Conservation (phyloP, 441 rosid genomes). For the Erodium trifolium region DNA sequence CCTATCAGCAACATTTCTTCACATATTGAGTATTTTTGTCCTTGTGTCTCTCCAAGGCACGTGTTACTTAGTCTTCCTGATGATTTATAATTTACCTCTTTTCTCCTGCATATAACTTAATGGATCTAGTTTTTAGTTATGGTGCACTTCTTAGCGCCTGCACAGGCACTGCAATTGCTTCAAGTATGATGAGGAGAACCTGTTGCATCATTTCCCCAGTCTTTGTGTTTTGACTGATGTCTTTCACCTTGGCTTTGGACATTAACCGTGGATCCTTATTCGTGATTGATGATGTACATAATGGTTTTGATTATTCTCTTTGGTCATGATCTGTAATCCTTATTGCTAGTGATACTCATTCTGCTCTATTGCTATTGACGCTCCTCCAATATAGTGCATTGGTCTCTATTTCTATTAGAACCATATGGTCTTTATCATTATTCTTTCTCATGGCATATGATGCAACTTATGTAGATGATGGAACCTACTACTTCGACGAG, state of each 20-base stretch:
- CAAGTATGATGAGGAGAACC: constrained; percentile 2
- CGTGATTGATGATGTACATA: neutral
- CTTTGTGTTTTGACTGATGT: neutral
- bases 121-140: neutral
- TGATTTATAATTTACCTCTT: neutral
- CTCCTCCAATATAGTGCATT: neutral
- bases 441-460: neutral
- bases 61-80: no score
- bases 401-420: neutral
- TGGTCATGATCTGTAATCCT: neutral
- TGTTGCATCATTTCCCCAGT: neutral
- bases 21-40: no score
- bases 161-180: neutral
- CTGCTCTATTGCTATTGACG: neutral
- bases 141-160: neutral
- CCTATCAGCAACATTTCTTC: no score
- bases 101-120: neutral
- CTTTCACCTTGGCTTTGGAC: neutral
- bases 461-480: constrained; percentile 48
- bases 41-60: no score
- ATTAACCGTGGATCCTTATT: neutral
- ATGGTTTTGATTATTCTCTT: neutral
- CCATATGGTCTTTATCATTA: neutral
- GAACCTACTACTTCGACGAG: constrained; percentile 73
- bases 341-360: neutral